Base-by-base conservation (phyloP, 1,284 basidiomycete species). In the Dichomitus squalens region DNA sequence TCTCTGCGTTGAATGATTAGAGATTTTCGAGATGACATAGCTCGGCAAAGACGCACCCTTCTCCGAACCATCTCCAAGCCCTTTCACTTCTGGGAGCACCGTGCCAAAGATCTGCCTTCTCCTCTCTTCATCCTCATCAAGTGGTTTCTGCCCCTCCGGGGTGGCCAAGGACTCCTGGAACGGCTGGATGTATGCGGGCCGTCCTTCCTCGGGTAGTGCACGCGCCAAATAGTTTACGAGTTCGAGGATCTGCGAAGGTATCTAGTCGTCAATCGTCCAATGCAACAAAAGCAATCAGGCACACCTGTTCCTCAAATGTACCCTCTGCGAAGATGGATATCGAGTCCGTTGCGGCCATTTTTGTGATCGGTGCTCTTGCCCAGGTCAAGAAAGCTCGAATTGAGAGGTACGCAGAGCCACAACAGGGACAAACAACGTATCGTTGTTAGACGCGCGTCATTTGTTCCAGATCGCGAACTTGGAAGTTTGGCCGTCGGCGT, bases 251-350 rank as follows among this genome's bases (percentile, higher is more conserved):
- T 95, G 72, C 40, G 34, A n/a, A 57, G 50, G 53, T 65, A 46
- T n/a, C n/a, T n/a, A n/a, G n/a, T n/a, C n/a, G n/a, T n/a, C n/a
- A 44, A 25, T 59, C 29, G 60, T 52, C n/a, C n/a, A 58, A 33
- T 36, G 41, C 31, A 23, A 36, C 7, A 25, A n/a, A 23, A 8
- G 23, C 6, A 9, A 20, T 35, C 8, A 48, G 47, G 52, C 67
- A 61, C 69, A 92, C 92, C 84, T 93, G 91, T 73, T 94, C 91
- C 70, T 88, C 84, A 69, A 93, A 95, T 0, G 93, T 92, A 57
- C 93, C 90, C 74, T 95, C 93, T 23, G 90, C 86, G 68, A 93
- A 93, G 66, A 95, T 86, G 56, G 92, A 87, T 56, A 95, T 81
- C 49, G 90, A 90, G 78, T 95, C 93, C 67, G 86, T 72, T 53